phyloP scores from a whole-genome alignment of 2,329 filamentous ascomycete genomes.

The Penicillium glabrum region DNA sequence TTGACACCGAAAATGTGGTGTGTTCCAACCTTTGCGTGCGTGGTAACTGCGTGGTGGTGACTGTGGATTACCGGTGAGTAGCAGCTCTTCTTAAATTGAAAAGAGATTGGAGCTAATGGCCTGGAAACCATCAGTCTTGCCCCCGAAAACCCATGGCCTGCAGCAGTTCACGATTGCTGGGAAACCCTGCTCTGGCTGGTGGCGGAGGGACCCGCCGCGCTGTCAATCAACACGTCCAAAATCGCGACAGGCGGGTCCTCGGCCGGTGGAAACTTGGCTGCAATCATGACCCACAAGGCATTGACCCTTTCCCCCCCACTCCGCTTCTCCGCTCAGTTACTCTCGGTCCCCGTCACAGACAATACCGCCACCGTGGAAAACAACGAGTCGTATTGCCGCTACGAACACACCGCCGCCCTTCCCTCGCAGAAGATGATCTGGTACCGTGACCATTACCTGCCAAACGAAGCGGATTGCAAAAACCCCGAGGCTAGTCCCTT shows the following conservation, averaged over 20 bases:
- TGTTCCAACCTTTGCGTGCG: constrained; percentile 56
- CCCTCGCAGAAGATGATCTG: constrained; percentile 60
- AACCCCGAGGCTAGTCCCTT: constrained; percentile 57
- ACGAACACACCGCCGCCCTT: constrained; percentile 53
- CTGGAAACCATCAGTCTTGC: constrained; percentile 45
- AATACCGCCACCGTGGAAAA: constrained; percentile 53
- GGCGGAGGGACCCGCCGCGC: constrained; percentile 34
- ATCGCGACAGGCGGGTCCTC: constrained; percentile 54
- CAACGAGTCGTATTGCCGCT: constrained; percentile 52
- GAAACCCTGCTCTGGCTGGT: constrained; percentile 54
- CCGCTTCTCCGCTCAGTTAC: constrained; percentile 50
- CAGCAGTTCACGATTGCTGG: constrained; percentile 59
- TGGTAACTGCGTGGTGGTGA: constrained; percentile 54
- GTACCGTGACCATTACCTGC: constrained; percentile 61
- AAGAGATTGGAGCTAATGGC: background rate
- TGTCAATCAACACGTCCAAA: constrained; percentile 45
- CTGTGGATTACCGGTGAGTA: constrained; percentile 55
- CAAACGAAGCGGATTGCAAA: constrained; percentile 45
- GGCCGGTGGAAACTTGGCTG: constrained; percentile 54
- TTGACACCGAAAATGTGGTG: constrained; percentile 59
- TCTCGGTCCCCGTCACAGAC: constrained; percentile 59
- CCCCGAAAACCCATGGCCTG: constrained; percentile 58
- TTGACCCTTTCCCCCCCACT: constrained; percentile 39
- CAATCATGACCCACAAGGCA: constrained; percentile 55
- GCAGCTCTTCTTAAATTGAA: background rate